Evolutionary conservation across 805 yeast genomes (phyloP).

Genomic region (Lachancea quebecensis): DNA sequence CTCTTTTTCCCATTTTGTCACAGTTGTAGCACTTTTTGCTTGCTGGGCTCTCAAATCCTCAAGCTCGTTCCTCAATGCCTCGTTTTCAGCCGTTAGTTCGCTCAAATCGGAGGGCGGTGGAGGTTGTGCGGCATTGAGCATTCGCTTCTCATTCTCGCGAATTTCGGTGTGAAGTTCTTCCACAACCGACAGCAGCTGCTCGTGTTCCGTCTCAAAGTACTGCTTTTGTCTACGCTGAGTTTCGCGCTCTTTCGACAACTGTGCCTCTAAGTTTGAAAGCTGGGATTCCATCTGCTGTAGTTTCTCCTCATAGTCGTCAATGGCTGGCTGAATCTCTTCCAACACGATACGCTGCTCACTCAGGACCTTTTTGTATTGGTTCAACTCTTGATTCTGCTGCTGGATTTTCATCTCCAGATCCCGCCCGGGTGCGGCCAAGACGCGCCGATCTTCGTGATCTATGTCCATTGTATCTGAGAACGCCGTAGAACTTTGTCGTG

Average conservation of each 20-base stretch:
- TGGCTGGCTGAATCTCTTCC: slow-evolving; percentile 29
- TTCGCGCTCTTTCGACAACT: slow-evolving; percentile 21
- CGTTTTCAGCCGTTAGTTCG: slow-evolving; percentile 7
- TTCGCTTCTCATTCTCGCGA: slow-evolving; percentile 24
- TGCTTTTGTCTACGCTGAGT: slow-evolving; percentile 23
- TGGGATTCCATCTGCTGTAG: slow-evolving; percentile 29
- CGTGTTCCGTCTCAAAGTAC: slow-evolving; percentile 26
- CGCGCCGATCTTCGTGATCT: slow-evolving; percentile 5
- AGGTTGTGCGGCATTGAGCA: slow-evolving; percentile 2
- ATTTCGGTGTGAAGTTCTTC: slow-evolving; percentile 30
- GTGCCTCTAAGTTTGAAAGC: slow-evolving; percentile 16
- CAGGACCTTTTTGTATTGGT: slow-evolving; percentile 22
- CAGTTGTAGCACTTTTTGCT: slow-evolving; percentile 12
- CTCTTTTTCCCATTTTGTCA: slow-evolving; percentile 23
- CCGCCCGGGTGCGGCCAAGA: slow-evolving; percentile 10
- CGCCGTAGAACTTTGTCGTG: slow-evolving; percentile 36
- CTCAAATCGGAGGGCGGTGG: slow-evolving; percentile 1
- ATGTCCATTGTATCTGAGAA: slow-evolving; percentile 13
- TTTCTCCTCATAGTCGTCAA: slow-evolving; percentile 28
- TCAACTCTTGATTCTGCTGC: slow-evolving; percentile 27
- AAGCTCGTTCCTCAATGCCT: slow-evolving; percentile 1
- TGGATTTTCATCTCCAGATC: slow-evolving; percentile 35
- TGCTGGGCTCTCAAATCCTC: slow-evolving; percentile 11
- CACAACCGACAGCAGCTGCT: slow-evolving; percentile 28
- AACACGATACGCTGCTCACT: slow-evolving; percentile 28